These are phyloP conservation scores for Phlebiopsis gigantea DNA, from an alignment of 768 basidiomycete species.

Conservation along the genomic window DNA sequence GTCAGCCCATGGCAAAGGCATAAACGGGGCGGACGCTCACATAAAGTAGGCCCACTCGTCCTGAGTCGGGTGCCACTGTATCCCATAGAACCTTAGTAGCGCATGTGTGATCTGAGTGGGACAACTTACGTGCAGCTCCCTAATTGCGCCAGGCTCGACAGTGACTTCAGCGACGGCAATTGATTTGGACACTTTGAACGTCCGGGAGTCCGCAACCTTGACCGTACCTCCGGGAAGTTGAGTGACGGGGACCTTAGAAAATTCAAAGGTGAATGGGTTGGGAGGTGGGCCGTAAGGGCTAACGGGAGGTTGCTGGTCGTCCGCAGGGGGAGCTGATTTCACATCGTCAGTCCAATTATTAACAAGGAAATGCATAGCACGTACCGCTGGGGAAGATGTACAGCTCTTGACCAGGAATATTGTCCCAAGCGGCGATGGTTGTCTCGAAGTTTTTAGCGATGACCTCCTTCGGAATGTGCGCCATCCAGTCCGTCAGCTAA, in stretches of 20 bases:
- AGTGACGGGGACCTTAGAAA: conserved; percentile 41
- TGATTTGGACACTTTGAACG: conserved; percentile 42
- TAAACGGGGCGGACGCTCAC: conserved; percentile 13
- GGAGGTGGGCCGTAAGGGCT: conserved; percentile 34
- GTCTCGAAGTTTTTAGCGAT: conserved; percentile 32
- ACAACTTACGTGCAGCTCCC: conserved; percentile 45
- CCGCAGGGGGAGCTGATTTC: conserved; percentile 24
- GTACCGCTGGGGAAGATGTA: conserved; percentile 33
- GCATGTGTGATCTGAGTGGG: conserved; percentile 27
- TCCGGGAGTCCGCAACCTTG: conserved; percentile 46
- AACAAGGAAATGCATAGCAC: not conserved
- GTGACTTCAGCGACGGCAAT: conserved; percentile 53
- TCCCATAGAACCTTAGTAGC: not conserved
- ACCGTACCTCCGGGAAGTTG: conserved; percentile 41
- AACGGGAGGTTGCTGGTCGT: conserved; percentile 30
- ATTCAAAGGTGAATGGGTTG: conserved; percentile 38
- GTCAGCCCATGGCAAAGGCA: not conserved
- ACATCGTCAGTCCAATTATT: not conserved
- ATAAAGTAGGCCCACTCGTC: conserved; percentile 37
- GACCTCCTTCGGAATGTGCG: conserved; percentile 31
- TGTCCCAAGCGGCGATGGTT: conserved; percentile 25
- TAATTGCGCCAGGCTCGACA: conserved; percentile 49
- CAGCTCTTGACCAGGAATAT: conserved; percentile 25
- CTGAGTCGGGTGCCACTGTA: conserved; percentile 40
- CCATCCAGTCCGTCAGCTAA: conserved; percentile 28